Evolutionary conservation across 2,329 filamentous ascomycete genomes (phyloP), one percentile per base, ranked within the genome.

Genomic region (Fusarium liriodendri): DNA sequence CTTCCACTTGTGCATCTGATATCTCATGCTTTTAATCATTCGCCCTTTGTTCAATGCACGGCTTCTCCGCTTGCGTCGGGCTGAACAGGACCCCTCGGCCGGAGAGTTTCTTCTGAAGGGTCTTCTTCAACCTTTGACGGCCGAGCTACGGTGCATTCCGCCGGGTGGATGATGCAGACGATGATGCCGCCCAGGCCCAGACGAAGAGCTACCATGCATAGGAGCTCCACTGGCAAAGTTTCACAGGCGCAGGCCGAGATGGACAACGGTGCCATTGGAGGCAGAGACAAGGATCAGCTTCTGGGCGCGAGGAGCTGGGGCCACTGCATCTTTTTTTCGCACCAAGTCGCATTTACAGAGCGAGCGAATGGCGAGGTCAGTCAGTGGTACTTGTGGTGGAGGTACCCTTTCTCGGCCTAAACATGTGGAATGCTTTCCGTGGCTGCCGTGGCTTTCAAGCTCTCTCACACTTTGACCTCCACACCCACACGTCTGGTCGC

Each of bases 171-270:
- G 64, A 66, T 61, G 55, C 60, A 63, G 66, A 63, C 58, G 32
- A 47, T 62, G 33, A 69, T 55, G 52, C 20, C 55, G 35, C 66
- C 33, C 35, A 65, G 55, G 40, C 42, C 63, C 32, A 25, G n/a
- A 20, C 13, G 20, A 32, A 42, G 38, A 35, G 50, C 22, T 37
- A 45, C 60, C 29, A 62, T 58, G 66, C 29, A 62, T 58, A 55
- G 54, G 55, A 62, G 32, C 62, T 74, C 73, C 73, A 74, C 67
- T 38, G 37, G 47, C 65, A 72, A 75, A 67, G 73, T 76, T 76
- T 76, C 73, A 74, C 70, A 71, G 32, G 66, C 58, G 47, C 54
- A 74, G 64, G 60, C 72, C 62, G 64, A 73, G 67, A 73, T 71
- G 63, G 54, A 66, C 38, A 59, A 67, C 59, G 29, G 65, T 22